Evolutionary conservation across 805 yeast genomes (phyloP).

Genomic region (Saccharomycopsis sp.): DNA sequence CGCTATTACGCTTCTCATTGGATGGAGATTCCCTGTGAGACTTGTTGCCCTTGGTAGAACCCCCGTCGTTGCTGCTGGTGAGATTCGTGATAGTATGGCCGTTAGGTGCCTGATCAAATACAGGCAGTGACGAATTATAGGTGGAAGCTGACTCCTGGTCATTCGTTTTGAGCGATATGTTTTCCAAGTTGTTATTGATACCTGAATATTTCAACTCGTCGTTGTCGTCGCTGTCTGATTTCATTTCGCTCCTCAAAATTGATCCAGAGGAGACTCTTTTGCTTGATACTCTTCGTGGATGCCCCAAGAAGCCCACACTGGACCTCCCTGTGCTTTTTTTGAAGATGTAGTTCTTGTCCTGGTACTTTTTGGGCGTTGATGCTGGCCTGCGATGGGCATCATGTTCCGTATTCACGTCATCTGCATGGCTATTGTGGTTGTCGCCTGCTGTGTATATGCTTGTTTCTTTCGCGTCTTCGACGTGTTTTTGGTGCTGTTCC

Average conservation of each 20-base stretch:
- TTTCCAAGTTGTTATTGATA: not conserved
- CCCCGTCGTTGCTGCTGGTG: not conserved
- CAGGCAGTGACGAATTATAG: not conserved
- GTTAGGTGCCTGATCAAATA: not conserved
- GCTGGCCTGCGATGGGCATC: no score
- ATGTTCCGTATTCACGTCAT: no score
- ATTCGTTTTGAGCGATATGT: not conserved
- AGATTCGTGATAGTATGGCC: not conserved
- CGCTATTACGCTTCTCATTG: not conserved
- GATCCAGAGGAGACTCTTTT: not conserved
- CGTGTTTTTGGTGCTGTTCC: not conserved
- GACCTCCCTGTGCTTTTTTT: conserved; percentile 3
- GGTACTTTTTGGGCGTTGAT: not conserved
- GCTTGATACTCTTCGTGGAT: conserved; percentile 17
- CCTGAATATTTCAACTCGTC: not conserved
- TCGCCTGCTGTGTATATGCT: not conserved
- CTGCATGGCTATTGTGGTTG: no score
- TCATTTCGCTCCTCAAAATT: not conserved
- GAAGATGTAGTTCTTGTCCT: not conserved
- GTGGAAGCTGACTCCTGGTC: not conserved
- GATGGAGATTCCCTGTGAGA: not conserved
- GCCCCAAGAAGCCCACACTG: conserved; percentile 13
- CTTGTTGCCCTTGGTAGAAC: not conserved
- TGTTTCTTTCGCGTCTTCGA: not conserved
- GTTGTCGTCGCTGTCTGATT: not conserved